phyloP scores from a whole-genome alignment of 1,139 yeast species.

The Lodderomyces theae region DNA sequence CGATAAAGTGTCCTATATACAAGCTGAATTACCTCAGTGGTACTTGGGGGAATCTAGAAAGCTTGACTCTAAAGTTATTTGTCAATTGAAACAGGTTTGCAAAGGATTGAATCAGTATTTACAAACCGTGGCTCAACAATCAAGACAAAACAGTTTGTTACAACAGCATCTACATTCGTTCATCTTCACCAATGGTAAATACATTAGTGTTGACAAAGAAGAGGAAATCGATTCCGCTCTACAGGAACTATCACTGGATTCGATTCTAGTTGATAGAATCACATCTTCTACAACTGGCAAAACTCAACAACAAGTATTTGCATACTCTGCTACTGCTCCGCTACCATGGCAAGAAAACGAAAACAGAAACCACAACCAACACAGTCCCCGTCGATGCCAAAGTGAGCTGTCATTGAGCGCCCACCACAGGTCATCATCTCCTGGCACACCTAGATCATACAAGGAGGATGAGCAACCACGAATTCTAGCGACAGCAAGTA shows the following conservation, averaged over 20 bases:
- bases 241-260: slow-evolving; percentile 22
- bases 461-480: neutral
- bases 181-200: slow-evolving; percentile 12
- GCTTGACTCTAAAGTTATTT: slow-evolving; percentile 2
- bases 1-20: neutral
- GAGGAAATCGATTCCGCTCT: slow-evolving; percentile 4
- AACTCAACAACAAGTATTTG: slow-evolving; percentile 9
- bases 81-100: slow-evolving; percentile 24
- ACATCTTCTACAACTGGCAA: neutral
- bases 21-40: neutral
- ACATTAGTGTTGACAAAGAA: slow-evolving; percentile 10
- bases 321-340: slow-evolving; percentile 29
- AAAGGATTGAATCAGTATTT: slow-evolving; percentile 36
- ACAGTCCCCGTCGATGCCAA: neutral
- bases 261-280: slow-evolving; percentile 17
- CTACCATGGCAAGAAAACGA: slow-evolving; percentile 17
- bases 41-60: neutral
- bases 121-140: neutral
- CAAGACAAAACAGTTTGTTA: neutral
- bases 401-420: neutral
- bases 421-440: neutral
- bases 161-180: slow-evolving; percentile 18
- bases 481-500: neutral
- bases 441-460: neutral
- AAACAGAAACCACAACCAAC: neutral